A percentile compares a stretch with the other conserved stretches of the same genome.
Conservation (phyloP, 2,329 filamentous ascomycete species). For the Venturia effusa region DNA sequence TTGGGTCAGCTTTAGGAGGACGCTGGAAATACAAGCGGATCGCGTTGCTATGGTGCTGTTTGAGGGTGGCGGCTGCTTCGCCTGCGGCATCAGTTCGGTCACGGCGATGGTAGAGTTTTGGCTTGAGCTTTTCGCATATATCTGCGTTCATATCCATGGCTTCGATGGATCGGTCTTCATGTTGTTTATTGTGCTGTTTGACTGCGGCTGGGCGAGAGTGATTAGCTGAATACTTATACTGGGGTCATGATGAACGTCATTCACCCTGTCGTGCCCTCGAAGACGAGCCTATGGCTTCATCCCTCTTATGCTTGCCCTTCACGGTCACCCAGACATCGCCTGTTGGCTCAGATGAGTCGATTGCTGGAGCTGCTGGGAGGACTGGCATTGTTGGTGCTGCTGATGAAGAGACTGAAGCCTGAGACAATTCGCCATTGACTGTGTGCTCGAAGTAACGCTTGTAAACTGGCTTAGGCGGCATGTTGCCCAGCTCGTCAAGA, state of each 20-base stretch:
- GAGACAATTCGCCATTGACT: no score
- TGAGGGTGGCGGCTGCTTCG: neutral
- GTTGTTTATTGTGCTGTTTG: neutral
- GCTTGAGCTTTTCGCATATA: neutral
- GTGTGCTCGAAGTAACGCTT: neutral
- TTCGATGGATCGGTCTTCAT: neutral
- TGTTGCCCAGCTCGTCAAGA: neutral
- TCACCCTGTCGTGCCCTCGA: neutral
- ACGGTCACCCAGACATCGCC: neutral
- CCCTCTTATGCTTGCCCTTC: neutral
- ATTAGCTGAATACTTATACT: neutral
- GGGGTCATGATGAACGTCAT: neutral
- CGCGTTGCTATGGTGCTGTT: constrained; percentile 1
- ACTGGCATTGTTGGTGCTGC: neutral
- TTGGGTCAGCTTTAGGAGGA: neutral
- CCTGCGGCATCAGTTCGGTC: neutral
- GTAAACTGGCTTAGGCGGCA: neutral
- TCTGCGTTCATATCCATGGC: neutral
- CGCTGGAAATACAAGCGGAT: neutral
- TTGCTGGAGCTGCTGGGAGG: neutral
- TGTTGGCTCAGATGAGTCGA: neutral
- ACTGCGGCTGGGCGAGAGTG: neutral
- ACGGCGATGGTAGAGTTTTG: neutral
- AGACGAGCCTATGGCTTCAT: no score
- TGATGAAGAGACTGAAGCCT: neutral